Percentiles rank a stretch among this genome's conserved stretches.
Evolutionary conservation across 139 green algal species (phyloP).

Genomic region (Coelastrella sp.): DNA sequence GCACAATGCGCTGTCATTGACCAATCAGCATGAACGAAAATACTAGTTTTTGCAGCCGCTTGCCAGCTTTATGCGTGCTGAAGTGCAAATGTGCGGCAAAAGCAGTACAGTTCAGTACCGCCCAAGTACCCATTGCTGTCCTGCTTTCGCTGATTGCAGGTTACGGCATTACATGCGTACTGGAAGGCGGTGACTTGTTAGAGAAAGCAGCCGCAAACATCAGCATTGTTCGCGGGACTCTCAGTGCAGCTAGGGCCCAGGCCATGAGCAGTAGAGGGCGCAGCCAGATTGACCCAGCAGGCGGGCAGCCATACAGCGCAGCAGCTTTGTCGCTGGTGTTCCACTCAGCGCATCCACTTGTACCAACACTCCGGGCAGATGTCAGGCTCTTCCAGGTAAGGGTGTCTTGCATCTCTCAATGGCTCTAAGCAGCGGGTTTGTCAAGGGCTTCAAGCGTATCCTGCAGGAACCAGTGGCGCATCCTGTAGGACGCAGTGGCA

Average conservation of each 20-base stretch:
- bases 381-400: conserved; percentile 91
- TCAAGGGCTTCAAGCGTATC: no score
- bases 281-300: conserved; percentile 71
- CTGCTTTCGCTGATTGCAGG: conserved; percentile 50
- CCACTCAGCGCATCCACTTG: conserved; percentile 87
- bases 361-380: conserved; percentile 96
- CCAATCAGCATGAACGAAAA: no score
- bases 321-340: conserved; percentile 96
- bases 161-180: conserved; percentile 93
- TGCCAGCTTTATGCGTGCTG: no score
- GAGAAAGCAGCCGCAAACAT: conserved; percentile 96
- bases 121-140: not conserved
- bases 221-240: conserved; percentile 77
- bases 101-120: no score
- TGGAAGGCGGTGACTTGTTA: conserved; percentile 91
- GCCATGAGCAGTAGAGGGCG: conserved; percentile 82
- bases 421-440: no score
- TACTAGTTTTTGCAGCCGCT: no score
- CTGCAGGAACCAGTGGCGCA: no score
- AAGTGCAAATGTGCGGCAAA: no score
- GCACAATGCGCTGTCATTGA: not conserved
- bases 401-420: no score
- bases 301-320: conserved; percentile 89
- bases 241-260: conserved; percentile 76
- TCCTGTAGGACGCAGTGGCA: no score